Conservation (phyloP, 306 rosid genomes). For the Malus sieversii region DNA sequence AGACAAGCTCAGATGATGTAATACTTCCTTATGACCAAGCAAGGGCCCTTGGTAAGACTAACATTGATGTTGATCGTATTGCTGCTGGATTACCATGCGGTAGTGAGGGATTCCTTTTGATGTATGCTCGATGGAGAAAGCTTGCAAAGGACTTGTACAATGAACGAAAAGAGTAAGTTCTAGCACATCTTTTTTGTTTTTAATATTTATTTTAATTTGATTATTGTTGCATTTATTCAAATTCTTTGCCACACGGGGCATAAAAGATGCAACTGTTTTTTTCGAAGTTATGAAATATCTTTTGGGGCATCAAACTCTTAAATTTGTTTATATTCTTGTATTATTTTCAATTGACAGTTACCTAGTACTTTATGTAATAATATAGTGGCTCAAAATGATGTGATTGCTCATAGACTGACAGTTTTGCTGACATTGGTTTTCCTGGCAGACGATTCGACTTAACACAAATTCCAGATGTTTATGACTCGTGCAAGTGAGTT, state of each 20-base stretch:
- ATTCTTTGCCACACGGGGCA: not conserved
- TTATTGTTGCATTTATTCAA: not conserved
- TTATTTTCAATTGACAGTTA: not conserved
- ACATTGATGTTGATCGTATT: conserved; percentile 87
- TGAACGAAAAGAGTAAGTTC: conserved; percentile 88
- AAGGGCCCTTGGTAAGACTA: conserved; percentile 94
- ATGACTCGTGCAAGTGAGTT: conserved; percentile 98
- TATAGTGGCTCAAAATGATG: not conserved
- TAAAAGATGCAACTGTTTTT: not conserved
- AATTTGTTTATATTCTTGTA: not conserved
- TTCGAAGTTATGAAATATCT: not conserved
- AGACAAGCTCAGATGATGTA: conserved; percentile 60
- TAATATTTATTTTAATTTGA: conserved; percentile 6
- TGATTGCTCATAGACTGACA: not conserved
- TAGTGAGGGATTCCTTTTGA: conserved; percentile 92
- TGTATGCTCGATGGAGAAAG: conserved; percentile 99
- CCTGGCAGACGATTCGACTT: conserved; percentile 78
- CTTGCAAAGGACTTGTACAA: conserved; percentile 89
- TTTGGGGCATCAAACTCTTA: not conserved
- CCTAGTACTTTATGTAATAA: not conserved
- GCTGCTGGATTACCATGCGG: conserved; percentile 99
- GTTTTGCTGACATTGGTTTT: conserved; percentile 20
- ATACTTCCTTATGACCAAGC: conserved; percentile 96
- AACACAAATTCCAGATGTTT: conserved; percentile 95
- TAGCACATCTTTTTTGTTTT: not conserved